These are phyloP conservation scores for Aspergillus cavernicola DNA, from an alignment of 495 filamentous ascomycete genomes.

Conservation along the genomic window DNA sequence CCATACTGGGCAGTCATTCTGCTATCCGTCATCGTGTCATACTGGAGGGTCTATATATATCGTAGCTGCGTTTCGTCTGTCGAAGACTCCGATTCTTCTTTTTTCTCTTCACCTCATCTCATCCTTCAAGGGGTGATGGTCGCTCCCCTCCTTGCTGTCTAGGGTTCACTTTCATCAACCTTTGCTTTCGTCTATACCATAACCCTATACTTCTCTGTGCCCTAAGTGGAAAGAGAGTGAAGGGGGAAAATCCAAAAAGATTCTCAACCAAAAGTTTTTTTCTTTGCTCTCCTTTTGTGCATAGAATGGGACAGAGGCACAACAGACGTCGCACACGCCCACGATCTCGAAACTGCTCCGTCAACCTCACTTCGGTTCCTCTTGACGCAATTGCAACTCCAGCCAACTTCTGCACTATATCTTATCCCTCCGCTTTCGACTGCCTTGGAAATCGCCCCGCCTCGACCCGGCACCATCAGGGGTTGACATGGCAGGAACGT, in stretches of 20 bases:
- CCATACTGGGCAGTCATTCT: conserved; percentile 20
- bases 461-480: conserved; percentile 43
- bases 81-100: conserved; percentile 13
- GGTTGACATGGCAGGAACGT: conserved; percentile 36
- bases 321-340: conserved; percentile 47
- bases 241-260: neutral
- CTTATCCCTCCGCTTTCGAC: conserved; percentile 12
- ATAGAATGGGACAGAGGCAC: conserved; percentile 47
- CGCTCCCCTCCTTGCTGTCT: conserved; percentile 30
- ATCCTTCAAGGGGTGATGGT: conserved; percentile 46
- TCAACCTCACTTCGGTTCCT: conserved; percentile 10
- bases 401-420: conserved; percentile 7
- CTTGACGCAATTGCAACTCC: conserved; percentile 6
- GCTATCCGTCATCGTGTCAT: conserved; percentile 6
- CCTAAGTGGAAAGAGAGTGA: neutral
- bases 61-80: neutral
- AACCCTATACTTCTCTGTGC: neutral
- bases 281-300: conserved; percentile 2
- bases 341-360: conserved; percentile 35
- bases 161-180: neutral
- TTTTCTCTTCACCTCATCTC: conserved; percentile 37
- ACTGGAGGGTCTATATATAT: conserved; percentile 15
- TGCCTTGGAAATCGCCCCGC: conserved; percentile 24
- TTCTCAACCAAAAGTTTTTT: conserved; percentile 9
- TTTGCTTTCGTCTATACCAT: conserved; percentile 10